These are phyloP conservation scores for Penicillium desertorum DNA, from an alignment of 495 filamentous ascomycete genomes.

Conservation along the genomic window DNA sequence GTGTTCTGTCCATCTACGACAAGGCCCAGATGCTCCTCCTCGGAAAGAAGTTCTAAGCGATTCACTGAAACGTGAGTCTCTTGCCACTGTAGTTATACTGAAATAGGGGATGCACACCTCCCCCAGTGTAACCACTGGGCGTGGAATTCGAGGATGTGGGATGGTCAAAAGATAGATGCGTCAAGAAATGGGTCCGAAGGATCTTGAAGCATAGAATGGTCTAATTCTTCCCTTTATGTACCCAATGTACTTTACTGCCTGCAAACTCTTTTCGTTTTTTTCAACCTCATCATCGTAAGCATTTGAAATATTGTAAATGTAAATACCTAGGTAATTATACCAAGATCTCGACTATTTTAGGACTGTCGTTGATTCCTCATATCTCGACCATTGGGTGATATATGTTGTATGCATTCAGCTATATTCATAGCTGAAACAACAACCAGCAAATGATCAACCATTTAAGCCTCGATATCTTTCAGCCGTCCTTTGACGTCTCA, in stretches of 20 bases:
- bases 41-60: constrained; percentile 98
- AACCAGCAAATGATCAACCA: neutral
- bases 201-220: constrained; percentile 51
- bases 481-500: neutral
- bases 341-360: too few species aligned
- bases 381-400: neutral
- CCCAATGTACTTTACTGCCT: constrained; percentile 60
- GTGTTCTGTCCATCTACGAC: constrained; percentile 99
- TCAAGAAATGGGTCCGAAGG: constrained; percentile 42
- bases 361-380: neutral
- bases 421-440: neutral
- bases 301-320: neutral
- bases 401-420: neutral
- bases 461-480: neutral
- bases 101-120: constrained; percentile 37
- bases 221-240: constrained; percentile 45
- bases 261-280: constrained; percentile 48
- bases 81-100: constrained; percentile 33
- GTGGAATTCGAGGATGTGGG: constrained; percentile 36
- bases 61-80: constrained; percentile 19
- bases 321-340: neutral
- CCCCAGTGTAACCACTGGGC: constrained; percentile 29
- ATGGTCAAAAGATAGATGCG: constrained; percentile 52
- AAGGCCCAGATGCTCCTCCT: constrained; percentile 98
- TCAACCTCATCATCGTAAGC: constrained; percentile 1